Base-by-base conservation (phyloP, 1,284 basidiomycete genomes). In the Malassezia vespertilionis region DNA sequence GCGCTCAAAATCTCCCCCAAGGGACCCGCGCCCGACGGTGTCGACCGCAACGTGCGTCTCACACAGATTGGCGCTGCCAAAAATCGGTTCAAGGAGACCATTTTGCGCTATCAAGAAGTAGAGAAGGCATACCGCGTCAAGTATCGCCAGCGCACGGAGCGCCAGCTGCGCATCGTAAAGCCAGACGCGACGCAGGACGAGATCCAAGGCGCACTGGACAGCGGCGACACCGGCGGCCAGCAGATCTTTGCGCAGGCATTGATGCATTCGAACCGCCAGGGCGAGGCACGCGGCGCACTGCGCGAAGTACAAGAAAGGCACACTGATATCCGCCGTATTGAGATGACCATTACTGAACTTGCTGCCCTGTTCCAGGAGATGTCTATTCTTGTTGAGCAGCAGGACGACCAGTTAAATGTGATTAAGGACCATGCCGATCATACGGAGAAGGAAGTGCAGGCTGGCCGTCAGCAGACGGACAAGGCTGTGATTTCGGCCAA, bases 161-260 rank as follows among this genome's bases (percentile, higher is more conserved):
- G 93, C 55, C 93, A 97, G 74, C 91, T 84, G 76, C 87, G 83
- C 74, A 97, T 97, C 81, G 72, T 71, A 55, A 91, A 93, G 74
- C 87, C 87, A 6, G 81, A 89, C 63, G 88, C 88, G 2, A 83
- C 86, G 12, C 78, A 79, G 4, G 82, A 86, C 48, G 88, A 95
- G 71, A 76, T 95, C 46, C 74, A 76, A 38, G 79, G 70, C 18
- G 73, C 81, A 5, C 80, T 86, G n/a, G 79, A 85, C 20, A n/a
- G n/a, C n/a, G 76, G 77, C 53, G 85, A 90, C 67, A 79, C 82
- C 47, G 80, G 82, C 47, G 67, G 66, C 4, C 52, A 54, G 36
- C 83, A 87, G 63, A 81, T 95, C 39, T 95, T 95, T 72, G 78
- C 82, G 0, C 81, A 91, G 71, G 88, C 90, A 40, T 83, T 90